phyloP scores from a whole-genome alignment of 305 asterid genomes.

The Fraxinus sp. region DNA sequence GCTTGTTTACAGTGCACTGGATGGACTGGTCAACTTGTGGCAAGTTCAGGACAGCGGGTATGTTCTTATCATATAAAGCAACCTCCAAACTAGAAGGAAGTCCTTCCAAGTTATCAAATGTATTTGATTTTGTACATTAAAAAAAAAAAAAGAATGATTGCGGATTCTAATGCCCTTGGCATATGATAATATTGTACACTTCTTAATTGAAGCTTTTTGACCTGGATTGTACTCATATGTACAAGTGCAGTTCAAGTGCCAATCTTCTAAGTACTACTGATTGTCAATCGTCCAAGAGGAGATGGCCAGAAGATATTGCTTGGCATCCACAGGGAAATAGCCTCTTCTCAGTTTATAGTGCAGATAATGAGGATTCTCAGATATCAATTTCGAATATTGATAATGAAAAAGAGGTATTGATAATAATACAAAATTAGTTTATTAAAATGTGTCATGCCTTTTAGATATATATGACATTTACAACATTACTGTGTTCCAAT shows the following conservation, averaged over 20 bases:
- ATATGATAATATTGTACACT: conserved; percentile 3
- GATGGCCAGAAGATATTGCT: conserved; percentile 97
- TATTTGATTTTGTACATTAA: conserved; percentile 1
- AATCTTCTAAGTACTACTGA: conserved; percentile 57
- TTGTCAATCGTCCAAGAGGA: conserved; percentile 70
- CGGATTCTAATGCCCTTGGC: neutral
- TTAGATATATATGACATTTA: neutral
- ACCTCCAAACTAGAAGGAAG: conserved; percentile 23
- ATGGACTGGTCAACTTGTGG: conserved; percentile 91
- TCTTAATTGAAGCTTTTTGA: conserved; percentile 18
- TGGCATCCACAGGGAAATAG: conserved; percentile 88
- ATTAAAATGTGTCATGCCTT: neutral
- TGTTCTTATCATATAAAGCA: conserved; percentile 26
- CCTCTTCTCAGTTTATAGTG: conserved; percentile 72
- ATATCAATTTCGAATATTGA: conserved; percentile 64
- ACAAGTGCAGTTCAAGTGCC: conserved; percentile 67
- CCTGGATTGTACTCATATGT: conserved; percentile 23
- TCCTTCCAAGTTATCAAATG: neutral
- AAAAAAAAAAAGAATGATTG: neutral
- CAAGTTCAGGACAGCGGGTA: conserved; percentile 79
- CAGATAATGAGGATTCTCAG: conserved; percentile 82
- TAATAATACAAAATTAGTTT: neutral
- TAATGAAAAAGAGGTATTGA: conserved; percentile 59
- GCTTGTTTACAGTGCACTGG: conserved; percentile 75
- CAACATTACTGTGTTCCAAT: neutral